A percentile compares a stretch with the other conserved stretches of the same genome.
Evolutionary conservation across 2,329 filamentous ascomycete species (phyloP).

Genomic region (Zymoseptoria tritici): DNA sequence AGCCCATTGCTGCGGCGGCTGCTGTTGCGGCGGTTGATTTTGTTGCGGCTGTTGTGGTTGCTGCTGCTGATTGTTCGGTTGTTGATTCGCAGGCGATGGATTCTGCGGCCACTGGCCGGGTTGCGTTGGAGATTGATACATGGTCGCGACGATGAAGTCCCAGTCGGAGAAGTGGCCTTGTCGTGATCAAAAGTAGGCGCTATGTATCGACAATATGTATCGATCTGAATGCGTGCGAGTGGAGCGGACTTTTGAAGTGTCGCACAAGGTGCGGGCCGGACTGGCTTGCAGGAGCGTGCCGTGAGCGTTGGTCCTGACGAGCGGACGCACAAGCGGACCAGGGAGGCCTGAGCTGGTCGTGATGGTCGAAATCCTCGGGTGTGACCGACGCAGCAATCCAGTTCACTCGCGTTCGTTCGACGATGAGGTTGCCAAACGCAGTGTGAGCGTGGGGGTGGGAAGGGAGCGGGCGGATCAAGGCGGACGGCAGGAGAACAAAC

Average conservation of each 20-base stretch:
- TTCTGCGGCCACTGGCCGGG: constrained; percentile 16
- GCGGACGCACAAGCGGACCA: neutral
- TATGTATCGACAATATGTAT: neutral
- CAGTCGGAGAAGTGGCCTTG: neutral
- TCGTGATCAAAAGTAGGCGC: neutral
- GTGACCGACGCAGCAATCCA: neutral
- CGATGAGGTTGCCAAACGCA: neutral
- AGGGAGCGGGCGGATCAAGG: neutral
- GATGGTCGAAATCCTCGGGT: neutral
- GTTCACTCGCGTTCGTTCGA: neutral
- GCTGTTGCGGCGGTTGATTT: constrained; percentile 24
- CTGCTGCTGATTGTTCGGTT: constrained; percentile 12
- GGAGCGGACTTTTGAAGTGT: neutral
- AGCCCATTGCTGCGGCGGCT: constrained; percentile 17
- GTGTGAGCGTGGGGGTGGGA: neutral
- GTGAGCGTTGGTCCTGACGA: neutral
- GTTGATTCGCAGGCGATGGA: constrained; percentile 17
- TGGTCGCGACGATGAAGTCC: neutral
- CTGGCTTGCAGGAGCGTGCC: neutral
- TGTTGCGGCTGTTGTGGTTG: constrained; percentile 16
- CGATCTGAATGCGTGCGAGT: neutral
- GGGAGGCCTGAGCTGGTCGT: neutral
- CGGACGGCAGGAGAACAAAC: neutral
- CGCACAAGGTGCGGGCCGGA: constrained; percentile 4
- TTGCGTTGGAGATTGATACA: constrained; percentile 20